Percentiles rank a stretch among this genome's conserved stretches.
Conservation (phyloP, 2,329 filamentous ascomycete species). For the Pseudogymnoascus sp. region DNA sequence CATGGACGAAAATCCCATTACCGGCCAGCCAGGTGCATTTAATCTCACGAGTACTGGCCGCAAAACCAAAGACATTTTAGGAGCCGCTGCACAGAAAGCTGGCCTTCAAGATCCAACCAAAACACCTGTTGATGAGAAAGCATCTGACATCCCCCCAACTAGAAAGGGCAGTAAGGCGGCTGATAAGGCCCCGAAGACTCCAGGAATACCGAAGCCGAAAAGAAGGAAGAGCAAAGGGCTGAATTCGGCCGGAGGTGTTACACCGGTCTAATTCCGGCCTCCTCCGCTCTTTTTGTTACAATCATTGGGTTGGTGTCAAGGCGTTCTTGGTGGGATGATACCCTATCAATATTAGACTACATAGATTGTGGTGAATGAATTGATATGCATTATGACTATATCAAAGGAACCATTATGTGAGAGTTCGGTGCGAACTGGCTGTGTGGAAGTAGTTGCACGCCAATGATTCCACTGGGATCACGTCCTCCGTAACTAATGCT, state of each 20-base stretch:
- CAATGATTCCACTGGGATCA: background rate
- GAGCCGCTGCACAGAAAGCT: conserved; percentile 16
- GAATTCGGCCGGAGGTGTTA: conserved; percentile 16
- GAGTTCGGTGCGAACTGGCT: background rate
- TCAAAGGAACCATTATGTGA: background rate
- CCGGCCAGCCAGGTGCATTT: conserved; percentile 56
- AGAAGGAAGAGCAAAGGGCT: conserved; percentile 30
- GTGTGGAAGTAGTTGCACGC: background rate
- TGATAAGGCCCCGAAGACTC: conserved; percentile 27
- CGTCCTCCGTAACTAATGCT: background rate
- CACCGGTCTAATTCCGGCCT: conserved; percentile 12
- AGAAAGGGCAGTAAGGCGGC: conserved; percentile 22
- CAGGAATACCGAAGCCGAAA: conserved; percentile 29
- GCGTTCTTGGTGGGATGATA: conserved; percentile 1
- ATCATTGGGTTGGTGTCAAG: background rate
- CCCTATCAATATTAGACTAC: background rate
- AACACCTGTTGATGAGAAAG: conserved; percentile 16
- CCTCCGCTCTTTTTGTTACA: background rate
- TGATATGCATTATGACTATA: background rate
- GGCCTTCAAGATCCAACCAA: conserved; percentile 15
- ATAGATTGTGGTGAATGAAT: background rate
- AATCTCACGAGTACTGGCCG: conserved; percentile 54
- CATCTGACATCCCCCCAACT: conserved; percentile 21
- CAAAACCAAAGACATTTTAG: conserved; percentile 23
- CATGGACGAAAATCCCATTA: conserved; percentile 61